These are phyloP conservation scores for Cutaneotrichosporon sp. DNA, from an alignment of 1,284 basidiomycete genomes.

Conservation along the genomic window DNA sequence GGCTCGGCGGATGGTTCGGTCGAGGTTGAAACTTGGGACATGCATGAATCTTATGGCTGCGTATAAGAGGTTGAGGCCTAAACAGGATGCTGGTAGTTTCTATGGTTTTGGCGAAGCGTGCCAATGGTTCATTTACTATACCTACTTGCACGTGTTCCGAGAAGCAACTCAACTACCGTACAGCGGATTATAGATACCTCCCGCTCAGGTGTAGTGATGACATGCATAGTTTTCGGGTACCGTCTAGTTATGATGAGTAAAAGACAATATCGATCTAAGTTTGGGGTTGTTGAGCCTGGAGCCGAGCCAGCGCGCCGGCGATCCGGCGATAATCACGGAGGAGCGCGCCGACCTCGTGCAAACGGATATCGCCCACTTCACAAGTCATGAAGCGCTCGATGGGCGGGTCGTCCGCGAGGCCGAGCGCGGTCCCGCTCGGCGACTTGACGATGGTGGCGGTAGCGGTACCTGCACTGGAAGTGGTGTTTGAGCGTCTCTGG, in stretches of 20 bases:
- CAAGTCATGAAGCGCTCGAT: constrained; percentile 46
- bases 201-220: too few relatives aligned
- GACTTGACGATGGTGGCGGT: not conserved
- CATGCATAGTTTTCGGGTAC: not conserved
- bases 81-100: too few relatives aligned
- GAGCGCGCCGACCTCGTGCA: constrained; percentile 68
- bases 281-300: constrained; percentile 4
- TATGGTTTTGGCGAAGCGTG: too few relatives aligned
- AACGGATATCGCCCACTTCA: constrained; percentile 62
- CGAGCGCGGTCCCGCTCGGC: not conserved
- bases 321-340: constrained; percentile 65
- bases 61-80: too few relatives aligned
- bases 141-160: too few relatives aligned
- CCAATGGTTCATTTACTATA: too few relatives aligned
- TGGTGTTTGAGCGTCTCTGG: not conserved
- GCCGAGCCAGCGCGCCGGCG: constrained; percentile 27
- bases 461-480: too few relatives aligned
- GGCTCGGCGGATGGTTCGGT: constrained; percentile 48
- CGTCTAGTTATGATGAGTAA: not conserved
- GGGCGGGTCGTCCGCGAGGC: constrained; percentile 25
- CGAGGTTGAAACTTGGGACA: too few relatives aligned
- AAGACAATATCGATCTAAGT: too few relatives aligned
- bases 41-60: too few relatives aligned
- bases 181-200: too few relatives aligned
- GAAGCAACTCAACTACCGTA: too few relatives aligned